A percentile compares a stretch with the other conserved stretches of the same genome.
phyloP scores from a whole-genome alignment of 2,329 filamentous ascomycete species.

The Trichoderma breve region DNA sequence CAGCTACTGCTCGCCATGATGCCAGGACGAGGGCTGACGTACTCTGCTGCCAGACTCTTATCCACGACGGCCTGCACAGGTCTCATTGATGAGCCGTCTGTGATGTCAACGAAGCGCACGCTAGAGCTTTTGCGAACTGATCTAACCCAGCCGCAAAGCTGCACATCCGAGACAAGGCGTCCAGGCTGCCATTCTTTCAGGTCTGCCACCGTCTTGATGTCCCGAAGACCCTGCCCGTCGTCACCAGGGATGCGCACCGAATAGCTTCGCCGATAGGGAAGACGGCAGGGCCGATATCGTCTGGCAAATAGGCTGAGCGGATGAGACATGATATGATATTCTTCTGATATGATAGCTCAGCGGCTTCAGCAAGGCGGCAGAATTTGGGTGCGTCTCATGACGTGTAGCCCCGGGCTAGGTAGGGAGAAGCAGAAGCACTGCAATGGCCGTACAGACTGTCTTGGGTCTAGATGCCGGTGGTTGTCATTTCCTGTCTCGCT shows the following conservation, averaged over 20 bases:
- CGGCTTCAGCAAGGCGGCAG: conserved; percentile 1
- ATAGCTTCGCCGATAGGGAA: conserved; percentile 28
- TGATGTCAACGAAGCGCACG: conserved; percentile 77
- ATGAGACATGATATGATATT: conserved; percentile 16
- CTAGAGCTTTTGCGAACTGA: conserved; percentile 85
- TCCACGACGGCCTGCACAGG: conserved; percentile 79
- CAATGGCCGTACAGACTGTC: not conserved
- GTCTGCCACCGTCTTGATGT: conserved; percentile 50
- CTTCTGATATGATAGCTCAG: conserved; percentile 1
- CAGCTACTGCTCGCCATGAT: conserved; percentile 7
- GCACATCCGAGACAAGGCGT: conserved; percentile 46
- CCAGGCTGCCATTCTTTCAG: conserved; percentile 53
- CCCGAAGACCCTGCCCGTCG: conserved; percentile 26
- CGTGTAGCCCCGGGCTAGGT: not conserved
- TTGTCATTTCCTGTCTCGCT: not conserved
- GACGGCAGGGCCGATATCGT: conserved; percentile 2
- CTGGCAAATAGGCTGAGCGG: conserved; percentile 7
- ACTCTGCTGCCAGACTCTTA: conserved; percentile 70
- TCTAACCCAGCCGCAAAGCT: conserved; percentile 75
- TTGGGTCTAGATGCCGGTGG: not conserved
- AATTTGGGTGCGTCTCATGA: conserved; percentile 12
- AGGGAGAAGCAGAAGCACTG: conserved; percentile 4
- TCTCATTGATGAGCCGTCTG: conserved; percentile 80
- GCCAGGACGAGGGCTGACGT: conserved; percentile 36
- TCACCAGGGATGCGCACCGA: conserved; percentile 32